These are phyloP conservation scores for Lentinula raphanica DNA, from an alignment of 768 basidiomycete species.

Conservation along the genomic window DNA sequence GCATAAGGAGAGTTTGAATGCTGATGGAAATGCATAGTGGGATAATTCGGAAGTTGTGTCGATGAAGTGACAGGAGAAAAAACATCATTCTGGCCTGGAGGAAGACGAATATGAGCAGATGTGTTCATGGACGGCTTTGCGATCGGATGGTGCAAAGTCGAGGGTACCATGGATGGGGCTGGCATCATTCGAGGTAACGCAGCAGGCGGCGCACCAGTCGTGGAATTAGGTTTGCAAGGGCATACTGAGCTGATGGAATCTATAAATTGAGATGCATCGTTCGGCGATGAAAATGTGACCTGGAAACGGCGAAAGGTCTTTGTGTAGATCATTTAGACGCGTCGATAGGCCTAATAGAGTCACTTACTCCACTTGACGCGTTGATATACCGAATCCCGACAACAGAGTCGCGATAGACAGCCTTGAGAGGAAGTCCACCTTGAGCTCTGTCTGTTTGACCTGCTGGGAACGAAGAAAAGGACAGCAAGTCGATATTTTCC, in stretches of 20 bases:
- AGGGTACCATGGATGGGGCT: constrained; percentile 1
- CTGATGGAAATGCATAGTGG: neutral
- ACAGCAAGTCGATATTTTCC: constrained; percentile 75
- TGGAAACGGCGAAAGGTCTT: constrained; percentile 75
- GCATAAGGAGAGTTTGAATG: neutral
- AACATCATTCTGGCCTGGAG: neutral
- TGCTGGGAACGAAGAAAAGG: constrained; percentile 49
- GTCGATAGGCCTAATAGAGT: neutral
- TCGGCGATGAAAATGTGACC: constrained; percentile 53
- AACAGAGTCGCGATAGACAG: constrained; percentile 67
- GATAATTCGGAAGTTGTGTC: neutral
- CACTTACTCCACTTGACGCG: constrained; percentile 25
- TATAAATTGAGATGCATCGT: constrained; percentile 52
- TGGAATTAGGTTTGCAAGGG: constrained; percentile 63
- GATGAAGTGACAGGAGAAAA: neutral
- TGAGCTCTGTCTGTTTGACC: constrained; percentile 24
- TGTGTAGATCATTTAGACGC: constrained; percentile 1
- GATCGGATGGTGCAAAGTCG: neutral
- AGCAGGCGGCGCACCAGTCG: constrained; percentile 11
- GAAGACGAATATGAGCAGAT: neutral
- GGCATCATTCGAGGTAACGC: neutral
- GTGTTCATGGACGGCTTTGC: neutral
- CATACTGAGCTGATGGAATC: constrained; percentile 61
- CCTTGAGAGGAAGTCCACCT: constrained; percentile 65
- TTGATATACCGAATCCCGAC: constrained; percentile 75